Evolutionary conservation across 208 protist species (phyloP), one percentile per base, ranked within the genome.

Genomic region (Angomonas ambiguus): DNA sequence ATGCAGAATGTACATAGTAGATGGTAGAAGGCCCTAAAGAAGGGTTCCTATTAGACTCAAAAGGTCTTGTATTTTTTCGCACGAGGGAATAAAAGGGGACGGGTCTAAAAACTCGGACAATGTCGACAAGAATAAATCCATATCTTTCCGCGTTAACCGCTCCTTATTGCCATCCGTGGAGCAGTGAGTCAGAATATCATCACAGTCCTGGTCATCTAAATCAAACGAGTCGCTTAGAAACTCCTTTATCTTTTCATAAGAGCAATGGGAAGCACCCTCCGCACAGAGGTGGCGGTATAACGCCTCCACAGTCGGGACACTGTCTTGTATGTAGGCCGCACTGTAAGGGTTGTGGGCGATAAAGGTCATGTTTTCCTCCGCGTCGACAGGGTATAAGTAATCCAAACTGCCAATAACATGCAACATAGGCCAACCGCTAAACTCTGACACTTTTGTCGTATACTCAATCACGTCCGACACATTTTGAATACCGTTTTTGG

Each of bases 391-490:
- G 62, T 91, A 95, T 53, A 83, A 57, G 28, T 67, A 82, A 57
- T 90, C 83, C 1, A 96, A 73, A 25, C 73, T 67, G 69, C 92
- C 85, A 27, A 80, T 79, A 48, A 96, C 62, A 24, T 51, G 65
- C 48, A 84, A 67, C 48, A 93, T 74, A 2, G 87, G 65, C 22
- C 63, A 82, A 11, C 77, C 74, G 62, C 71, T 91, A 59, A 89
- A 88, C 64, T 93, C 81, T 2, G 87, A 81, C 24, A 96, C 74
- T 28, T 79, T 82, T 35, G 83, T 80, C 3, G 91, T 65, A 71
- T 96, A 96, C 61, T 87, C 78, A 30, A 85, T 78, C 45, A 96
- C 67, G 57, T 91, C 85, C 1, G 65, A 67, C 53, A 90, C 74
- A 48, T 62, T 81, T 24, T 62, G 42, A 33, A 96, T 88, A 31